phyloP scores from a whole-genome alignment of 306 rosid genomes.

The Cajanus cajan region DNA sequence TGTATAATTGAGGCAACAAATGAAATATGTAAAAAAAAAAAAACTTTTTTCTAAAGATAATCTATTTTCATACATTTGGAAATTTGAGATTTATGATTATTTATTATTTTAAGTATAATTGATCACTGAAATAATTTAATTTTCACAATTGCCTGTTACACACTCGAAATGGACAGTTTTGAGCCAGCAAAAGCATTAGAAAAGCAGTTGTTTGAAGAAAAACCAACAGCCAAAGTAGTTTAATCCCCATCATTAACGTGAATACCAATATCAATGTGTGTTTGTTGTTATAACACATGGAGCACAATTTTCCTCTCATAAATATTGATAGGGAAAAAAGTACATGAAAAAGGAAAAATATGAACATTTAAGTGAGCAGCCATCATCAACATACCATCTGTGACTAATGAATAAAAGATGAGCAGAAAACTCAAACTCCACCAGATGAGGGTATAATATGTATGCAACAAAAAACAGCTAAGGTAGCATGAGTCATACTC shows the following conservation, averaged over 20 bases:
- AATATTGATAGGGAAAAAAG: background rate
- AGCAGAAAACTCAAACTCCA: background rate
- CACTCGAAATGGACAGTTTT: background rate
- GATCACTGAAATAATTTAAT: too few relatives aligned
- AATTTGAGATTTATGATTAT: too few relatives aligned
- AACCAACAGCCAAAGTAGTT: background rate
- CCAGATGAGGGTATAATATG: background rate
- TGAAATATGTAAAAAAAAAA: too few relatives aligned
- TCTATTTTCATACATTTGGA: too few relatives aligned
- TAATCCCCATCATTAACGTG: background rate
- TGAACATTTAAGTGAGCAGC: background rate
- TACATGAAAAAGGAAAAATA: background rate
- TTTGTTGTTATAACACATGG: background rate
- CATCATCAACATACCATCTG: background rate
- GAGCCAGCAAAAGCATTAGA: background rate
- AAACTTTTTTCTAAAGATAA: too few relatives aligned
- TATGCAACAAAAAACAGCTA: background rate
- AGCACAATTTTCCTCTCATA: conserved; percentile 1
- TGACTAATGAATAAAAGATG: background rate
- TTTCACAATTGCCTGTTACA: too few relatives aligned
- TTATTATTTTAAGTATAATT: too few relatives aligned
- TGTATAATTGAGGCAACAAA: too few relatives aligned
- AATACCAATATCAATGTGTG: background rate
- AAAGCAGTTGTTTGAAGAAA: background rate
- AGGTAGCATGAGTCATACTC: too few relatives aligned